Base-by-base conservation (phyloP, 140 eudicot genomes). In the Ambrosia hybrid region DNA sequence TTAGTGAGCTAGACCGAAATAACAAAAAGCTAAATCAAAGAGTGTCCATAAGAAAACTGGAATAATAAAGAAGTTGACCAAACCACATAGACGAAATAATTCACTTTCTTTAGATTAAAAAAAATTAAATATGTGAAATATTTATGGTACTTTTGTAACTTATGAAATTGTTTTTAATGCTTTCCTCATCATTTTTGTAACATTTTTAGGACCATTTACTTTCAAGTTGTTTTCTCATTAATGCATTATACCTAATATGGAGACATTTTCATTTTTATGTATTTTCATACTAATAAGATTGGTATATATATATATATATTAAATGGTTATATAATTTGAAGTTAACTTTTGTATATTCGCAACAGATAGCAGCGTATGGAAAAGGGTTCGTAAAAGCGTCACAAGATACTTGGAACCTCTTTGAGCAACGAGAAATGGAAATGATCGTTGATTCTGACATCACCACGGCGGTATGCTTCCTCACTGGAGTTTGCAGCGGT, bases 341-440 rank as follows among this genome's bases (percentile, higher is more conserved):
- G 38, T 39, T 34, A 37, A 26, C 30, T 57, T 68, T 16, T 72
- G 36, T 37, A 11, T 16, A 15, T 48, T 66, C 51, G 46, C 58
- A n/a, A 72, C 84, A 92, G 98, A 92, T 92, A 61, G 98, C 98
- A 4, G 89, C 96, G 55, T 92, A 92, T 43, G 98, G 98, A 57
- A 92, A 89, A 80, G 86, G 88, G 41, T 92, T 92, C 49, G 91
- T 85, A 74, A 84, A 80, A 85, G 96, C 98, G 48, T 92, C 98
- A 30, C 89, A 85, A 80, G 96, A 93, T 87, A 93, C 96, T 46
- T 93, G 98, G 98, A 95, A 85, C 75, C 83, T 87, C 9, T 92
- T 92, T 14, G 79, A 83, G 82, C 80, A 74, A 59, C 83, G 75
- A 68, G 90, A 85, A 13, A 93, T 93, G 91, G 97, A 79, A 53